Evolutionary conservation across 345 rosid genomes (phyloP), one percentile per base, ranked within the genome.

Genomic region (Syzygium aqueum): DNA sequence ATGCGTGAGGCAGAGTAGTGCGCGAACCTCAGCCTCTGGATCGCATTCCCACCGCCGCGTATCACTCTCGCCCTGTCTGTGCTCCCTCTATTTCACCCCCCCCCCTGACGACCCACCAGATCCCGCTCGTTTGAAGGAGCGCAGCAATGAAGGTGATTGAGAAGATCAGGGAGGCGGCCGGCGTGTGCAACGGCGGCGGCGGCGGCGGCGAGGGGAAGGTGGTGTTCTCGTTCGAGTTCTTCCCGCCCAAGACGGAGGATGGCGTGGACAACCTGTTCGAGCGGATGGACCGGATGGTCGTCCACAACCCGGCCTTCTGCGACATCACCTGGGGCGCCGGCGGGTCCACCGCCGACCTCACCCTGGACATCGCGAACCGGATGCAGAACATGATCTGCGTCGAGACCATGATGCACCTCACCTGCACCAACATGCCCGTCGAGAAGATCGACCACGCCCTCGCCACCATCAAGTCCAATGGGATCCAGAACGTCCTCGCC

Each of bases 321-420:
- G 99, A 98, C 89, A 96, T 98, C 91, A 98, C 99, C 21, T 98
- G 99, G 99, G 99, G 99, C 2, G 99, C 99, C 8, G 99, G 99
- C 17, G 99, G 99, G 40, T 92, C 99, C 88, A 96, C 99, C 52
- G 99, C 99, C 1, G 99, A 98, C 90, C 94, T 98, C 30, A 98
- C 99, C 12, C 94, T 98, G 15, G 98, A 98, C 85, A 98, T 98
- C 90, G 98, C 98, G 84, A 95, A 95, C 84, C 90, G 89, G 95
- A 98, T 98, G 99, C 99, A 98, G 95, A 98, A 96, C 90, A 93
- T 91, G n/a, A 89, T 98, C 86, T 98, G 99, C 88, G 99, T 98
- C 1, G 99, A 98, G 95, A 92, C 98, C 37, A 96, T 98, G 99
- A 98, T 98, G 99, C 99, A 98, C 86, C 97, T 98, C 85, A 96